These are phyloP conservation scores for Crataegus laevigata DNA, from an alignment of 306 rosid species.

Conservation along the genomic window DNA sequence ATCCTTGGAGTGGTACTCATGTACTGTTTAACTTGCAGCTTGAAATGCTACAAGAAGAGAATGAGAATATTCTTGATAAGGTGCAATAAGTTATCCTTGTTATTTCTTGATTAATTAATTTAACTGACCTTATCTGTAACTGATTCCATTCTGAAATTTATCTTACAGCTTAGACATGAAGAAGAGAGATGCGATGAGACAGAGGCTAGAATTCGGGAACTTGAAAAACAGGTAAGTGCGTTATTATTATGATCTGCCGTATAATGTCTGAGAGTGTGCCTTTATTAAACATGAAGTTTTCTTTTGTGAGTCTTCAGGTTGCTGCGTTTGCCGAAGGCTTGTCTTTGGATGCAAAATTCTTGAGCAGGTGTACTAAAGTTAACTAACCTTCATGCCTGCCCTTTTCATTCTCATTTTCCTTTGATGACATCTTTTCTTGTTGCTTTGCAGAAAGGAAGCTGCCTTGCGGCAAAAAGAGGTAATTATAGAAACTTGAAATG, in stretches of 20 bases:
- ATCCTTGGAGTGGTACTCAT: constrained; percentile 1
- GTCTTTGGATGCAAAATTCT: constrained; percentile 95
- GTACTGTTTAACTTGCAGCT: constrained; percentile 45
- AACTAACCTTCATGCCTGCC: constrained; percentile 15
- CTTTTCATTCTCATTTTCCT: constrained; percentile 17
- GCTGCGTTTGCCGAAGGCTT: constrained; percentile 90
- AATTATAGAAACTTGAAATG: constrained; percentile 21
- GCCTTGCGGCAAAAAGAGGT: constrained; percentile 91
- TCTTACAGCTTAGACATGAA: constrained; percentile 74
- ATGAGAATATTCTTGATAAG: constrained; percentile 61
- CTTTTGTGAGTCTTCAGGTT: constrained; percentile 48
- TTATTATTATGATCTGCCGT: constrained; percentile 5
- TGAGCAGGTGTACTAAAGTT: constrained; percentile 72
- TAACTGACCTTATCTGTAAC: constrained; percentile 13
- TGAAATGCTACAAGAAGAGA: constrained; percentile 85
- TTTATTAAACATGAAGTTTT: constrained; percentile 10
- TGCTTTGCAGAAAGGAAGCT: constrained; percentile 83
- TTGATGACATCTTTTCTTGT: constrained; percentile 9
- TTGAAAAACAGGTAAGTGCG: constrained; percentile 77
- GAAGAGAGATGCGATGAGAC: constrained; percentile 78
- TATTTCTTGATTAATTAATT: constrained; percentile 3
- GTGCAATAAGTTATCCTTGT: constrained; percentile 28
- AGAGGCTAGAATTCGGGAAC: constrained; percentile 81
- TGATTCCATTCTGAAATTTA: constrained; percentile 18
- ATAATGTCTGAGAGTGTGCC: neutral